A percentile compares a stretch with the other conserved stretches of the same genome.
These are phyloP conservation scores for Aspergillus kassunensis DNA, from an alignment of 495 filamentous ascomycete species.

Conservation along the genomic window DNA sequence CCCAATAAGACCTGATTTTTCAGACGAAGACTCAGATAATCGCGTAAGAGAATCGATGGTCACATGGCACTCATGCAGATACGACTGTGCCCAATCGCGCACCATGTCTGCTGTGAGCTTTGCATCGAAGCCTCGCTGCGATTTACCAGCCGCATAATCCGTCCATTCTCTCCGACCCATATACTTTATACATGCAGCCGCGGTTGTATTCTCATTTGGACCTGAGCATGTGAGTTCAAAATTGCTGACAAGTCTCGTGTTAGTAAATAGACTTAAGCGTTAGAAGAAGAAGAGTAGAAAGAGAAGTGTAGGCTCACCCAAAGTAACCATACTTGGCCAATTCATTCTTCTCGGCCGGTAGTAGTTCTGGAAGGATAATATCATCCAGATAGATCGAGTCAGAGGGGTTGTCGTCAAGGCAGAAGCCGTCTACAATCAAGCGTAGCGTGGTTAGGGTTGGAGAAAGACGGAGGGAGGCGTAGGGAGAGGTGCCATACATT, in stretches of 20 bases:
- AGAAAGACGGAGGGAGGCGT: background rate
- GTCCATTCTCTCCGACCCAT: constrained; percentile 28
- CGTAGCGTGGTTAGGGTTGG: background rate
- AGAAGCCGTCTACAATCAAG: constrained; percentile 57
- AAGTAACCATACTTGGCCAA: constrained; percentile 50
- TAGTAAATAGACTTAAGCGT: background rate
- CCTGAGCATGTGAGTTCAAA: constrained; percentile 52
- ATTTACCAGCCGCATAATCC: constrained; percentile 26
- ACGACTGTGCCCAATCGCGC: constrained; percentile 21
- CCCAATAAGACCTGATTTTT: background rate
- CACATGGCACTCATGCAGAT: constrained; percentile 19
- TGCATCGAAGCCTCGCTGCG: constrained; percentile 14
- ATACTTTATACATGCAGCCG: constrained; percentile 46
- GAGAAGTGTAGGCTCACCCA: constrained; percentile 35
- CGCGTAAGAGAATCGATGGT: constrained; percentile 14
- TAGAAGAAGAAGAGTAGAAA: background rate
- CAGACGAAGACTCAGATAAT: background rate
- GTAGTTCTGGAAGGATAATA: constrained; percentile 48
- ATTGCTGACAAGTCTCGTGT: constrained; percentile 24
- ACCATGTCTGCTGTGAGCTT: constrained; percentile 20
- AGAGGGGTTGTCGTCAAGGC: constrained; percentile 55
- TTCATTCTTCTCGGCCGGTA: constrained; percentile 31
- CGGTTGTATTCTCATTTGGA: constrained; percentile 47
- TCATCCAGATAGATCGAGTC: constrained; percentile 62
- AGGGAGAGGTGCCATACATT: constrained; percentile 44